Conservation (phyloP, 352 stramenopile species). For the Phytophthora ohioensis region DNA sequence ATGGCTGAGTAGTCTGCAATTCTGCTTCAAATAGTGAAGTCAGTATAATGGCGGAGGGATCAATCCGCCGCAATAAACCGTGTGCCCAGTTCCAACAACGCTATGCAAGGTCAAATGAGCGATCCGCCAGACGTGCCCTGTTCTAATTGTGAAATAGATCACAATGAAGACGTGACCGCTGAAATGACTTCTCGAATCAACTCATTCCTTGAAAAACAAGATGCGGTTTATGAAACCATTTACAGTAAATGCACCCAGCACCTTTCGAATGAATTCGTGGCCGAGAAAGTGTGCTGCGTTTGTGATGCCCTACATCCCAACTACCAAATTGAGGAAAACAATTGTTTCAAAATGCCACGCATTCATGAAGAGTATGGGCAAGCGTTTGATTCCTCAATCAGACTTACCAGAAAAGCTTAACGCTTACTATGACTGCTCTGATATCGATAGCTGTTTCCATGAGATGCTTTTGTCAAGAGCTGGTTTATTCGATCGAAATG, state of each 20-base stretch:
- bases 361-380: neutral
- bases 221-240: neutral
- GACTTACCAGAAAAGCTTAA: neutral
- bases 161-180: neutral
- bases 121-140: neutral
- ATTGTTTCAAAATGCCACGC: neutral
- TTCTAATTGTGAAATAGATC: too few relatives aligned
- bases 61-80: too few relatives aligned
- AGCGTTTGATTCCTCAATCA: neutral
- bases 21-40: too few relatives aligned
- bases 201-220: neutral
- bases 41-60: too few relatives aligned
- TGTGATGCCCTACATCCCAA: neutral
- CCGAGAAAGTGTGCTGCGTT: neutral
- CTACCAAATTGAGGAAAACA: neutral
- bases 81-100: too few relatives aligned
- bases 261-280: neutral
- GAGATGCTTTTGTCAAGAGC: neutral
- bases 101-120: neutral
- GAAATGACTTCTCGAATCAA: neutral
- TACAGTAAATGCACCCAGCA: neutral
- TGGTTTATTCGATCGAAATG: neutral
- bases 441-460: neutral
- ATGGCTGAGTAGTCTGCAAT: too few relatives aligned
- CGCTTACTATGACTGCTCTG: neutral